Evolutionary conservation across 2,329 filamentous ascomycete species (phyloP).

Genomic region (Colletotrichum simmondsii): DNA sequence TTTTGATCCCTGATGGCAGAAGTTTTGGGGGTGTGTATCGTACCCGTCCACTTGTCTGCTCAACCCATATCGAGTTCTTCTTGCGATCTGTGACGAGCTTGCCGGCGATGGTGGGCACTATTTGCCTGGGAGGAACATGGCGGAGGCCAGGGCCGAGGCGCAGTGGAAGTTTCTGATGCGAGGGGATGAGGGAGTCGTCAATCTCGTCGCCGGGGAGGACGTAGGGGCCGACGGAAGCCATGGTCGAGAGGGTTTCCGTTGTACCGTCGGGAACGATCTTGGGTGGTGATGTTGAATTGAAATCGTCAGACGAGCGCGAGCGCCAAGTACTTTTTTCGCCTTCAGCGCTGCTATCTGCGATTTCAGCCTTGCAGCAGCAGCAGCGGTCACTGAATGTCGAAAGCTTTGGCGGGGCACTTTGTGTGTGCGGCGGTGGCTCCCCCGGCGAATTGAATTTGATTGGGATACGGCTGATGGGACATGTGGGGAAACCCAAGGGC

Average conservation of each 20-base stretch:
- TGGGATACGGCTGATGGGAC: slow-evolving; percentile 19
- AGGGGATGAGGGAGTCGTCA: slow-evolving; percentile 73
- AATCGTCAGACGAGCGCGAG: neutral
- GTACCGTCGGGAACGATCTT: neutral
- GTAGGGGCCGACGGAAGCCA: slow-evolving; percentile 69
- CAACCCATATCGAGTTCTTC: slow-evolving; percentile 84
- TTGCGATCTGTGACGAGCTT: slow-evolving; percentile 73
- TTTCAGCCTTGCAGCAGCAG: slow-evolving; percentile 32
- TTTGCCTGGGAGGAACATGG: slow-evolving; percentile 80
- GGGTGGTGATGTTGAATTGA: slow-evolving; percentile 10
- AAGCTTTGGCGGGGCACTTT: slow-evolving; percentile 37
- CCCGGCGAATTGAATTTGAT: slow-evolving; percentile 16
- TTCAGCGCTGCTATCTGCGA: neutral
- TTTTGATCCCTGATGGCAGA: slow-evolving; percentile 35
- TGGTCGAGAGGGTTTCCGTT: slow-evolving; percentile 43
- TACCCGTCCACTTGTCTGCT: slow-evolving; percentile 77
- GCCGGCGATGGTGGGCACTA: slow-evolving; percentile 75
- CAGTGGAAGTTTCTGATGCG: slow-evolving; percentile 75
- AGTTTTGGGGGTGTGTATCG: neutral
- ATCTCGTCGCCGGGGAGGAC: slow-evolving; percentile 87
- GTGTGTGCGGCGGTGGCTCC: neutral
- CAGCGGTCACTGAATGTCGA: slow-evolving; percentile 11
- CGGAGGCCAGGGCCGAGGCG: slow-evolving; percentile 87
- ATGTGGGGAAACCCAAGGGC: neutral
- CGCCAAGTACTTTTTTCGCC: neutral